phyloP scores from a whole-genome alignment of 495 filamentous ascomycete genomes.

The Pseudoneurospora amorphoporcata region DNA sequence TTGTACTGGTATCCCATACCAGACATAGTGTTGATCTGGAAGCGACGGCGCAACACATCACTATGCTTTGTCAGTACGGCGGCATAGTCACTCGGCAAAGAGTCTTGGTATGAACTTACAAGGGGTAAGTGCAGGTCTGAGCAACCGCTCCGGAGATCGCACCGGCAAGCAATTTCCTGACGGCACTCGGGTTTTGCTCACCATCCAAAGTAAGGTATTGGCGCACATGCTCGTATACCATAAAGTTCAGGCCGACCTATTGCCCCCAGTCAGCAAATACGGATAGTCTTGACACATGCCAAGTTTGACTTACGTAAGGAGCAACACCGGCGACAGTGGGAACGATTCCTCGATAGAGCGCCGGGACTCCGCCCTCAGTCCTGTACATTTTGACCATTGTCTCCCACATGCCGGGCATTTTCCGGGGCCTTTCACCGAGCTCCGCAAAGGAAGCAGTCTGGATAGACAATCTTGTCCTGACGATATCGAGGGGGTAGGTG shows the following conservation, averaged over 20 bases:
- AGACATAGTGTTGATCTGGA: conserved; percentile 98
- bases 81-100: neutral
- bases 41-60: conserved; percentile 88
- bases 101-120: conserved; percentile 47
- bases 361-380: conserved; percentile 73
- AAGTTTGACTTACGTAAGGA: conserved; percentile 62
- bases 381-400: conserved; percentile 79
- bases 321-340: conserved; percentile 94
- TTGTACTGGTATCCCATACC: conserved; percentile 97
- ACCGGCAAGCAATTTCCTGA: conserved; percentile 78
- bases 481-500: conserved; percentile 84
- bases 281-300: neutral
- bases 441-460: conserved; percentile 87
- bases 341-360: conserved; percentile 83
- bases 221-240: conserved; percentile 86
- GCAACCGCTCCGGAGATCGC: conserved; percentile 92
- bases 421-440: conserved; percentile 47
- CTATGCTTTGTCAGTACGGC: conserved; percentile 7
- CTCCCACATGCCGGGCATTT: conserved; percentile 86
- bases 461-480: conserved; percentile 88
- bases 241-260: conserved; percentile 94
- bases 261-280: conserved; percentile 14
- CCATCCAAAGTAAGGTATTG: conserved; percentile 80
- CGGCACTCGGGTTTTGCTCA: conserved; percentile 66
- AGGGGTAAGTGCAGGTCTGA: conserved; percentile 96